These are phyloP conservation scores for Boehmeria nivea DNA, from an alignment of 306 rosid species.

Conservation along the genomic window DNA sequence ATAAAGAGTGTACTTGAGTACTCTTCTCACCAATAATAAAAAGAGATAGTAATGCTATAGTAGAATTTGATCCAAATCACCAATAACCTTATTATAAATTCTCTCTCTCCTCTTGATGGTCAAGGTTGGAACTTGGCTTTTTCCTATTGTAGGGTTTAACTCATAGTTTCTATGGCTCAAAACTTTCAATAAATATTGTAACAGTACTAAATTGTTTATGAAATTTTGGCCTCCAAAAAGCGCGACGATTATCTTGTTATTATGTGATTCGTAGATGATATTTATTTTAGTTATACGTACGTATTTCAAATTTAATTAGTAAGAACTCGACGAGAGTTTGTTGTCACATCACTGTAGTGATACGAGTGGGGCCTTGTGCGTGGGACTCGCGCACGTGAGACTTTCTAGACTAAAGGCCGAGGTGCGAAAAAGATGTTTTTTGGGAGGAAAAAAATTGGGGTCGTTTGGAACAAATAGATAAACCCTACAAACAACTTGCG, in stretches of 20 bases:
- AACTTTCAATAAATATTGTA: no score
- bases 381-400: slow-evolving; percentile 3
- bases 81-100: background rate
- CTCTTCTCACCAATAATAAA: background rate
- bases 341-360: background rate
- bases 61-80: background rate
- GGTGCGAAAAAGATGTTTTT: background rate
- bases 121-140: background rate
- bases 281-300: no score
- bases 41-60: no score
- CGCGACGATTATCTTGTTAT: no score
- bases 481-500: slow-evolving; percentile 17
- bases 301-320: no score
- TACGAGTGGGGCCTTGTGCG: background rate
- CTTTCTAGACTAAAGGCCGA: background rate
- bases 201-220: no score
- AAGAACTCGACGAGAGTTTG: no score
- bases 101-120: background rate
- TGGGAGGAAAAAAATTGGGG: background rate
- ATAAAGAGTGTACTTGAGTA: background rate
- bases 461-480: background rate
- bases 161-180: no score
- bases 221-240: no score
- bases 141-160: background rate
- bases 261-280: no score